phyloP scores from a whole-genome alignment of 805 yeast species.

The Candida vartiovaarae region DNA sequence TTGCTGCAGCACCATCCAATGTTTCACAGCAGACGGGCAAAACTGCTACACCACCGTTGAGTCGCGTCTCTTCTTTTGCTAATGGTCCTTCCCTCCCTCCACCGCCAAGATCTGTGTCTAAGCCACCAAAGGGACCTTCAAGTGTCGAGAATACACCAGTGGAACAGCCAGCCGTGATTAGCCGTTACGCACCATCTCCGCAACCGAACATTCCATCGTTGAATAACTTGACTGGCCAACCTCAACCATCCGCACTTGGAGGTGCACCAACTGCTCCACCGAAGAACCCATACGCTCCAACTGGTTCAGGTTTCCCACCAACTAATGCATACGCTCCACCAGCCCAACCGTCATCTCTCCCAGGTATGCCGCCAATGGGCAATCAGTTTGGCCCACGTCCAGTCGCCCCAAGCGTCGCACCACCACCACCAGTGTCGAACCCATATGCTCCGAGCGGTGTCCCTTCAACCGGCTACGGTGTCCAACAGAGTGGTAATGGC shows the following conservation, averaged over 20 bases:
- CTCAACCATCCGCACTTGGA: constrained; percentile 28
- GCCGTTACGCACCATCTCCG: constrained; percentile 28
- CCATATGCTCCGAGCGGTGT: constrained; percentile 33
- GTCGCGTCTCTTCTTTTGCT: constrained; percentile 21
- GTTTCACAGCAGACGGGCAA: constrained; percentile 16
- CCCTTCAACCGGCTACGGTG: constrained; percentile 28
- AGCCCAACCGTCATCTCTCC: constrained; percentile 2
- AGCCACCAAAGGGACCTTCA: constrained; percentile 15
- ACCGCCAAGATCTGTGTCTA: constrained; percentile 29
- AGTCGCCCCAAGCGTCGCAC: background rate
- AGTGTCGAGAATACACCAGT: constrained; percentile 14
- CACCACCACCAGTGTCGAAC: constrained; percentile 26
- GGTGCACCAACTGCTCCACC: constrained; percentile 15
- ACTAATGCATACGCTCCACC: constrained; percentile 28
- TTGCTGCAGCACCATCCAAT: constrained; percentile 36
- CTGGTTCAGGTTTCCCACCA: constrained; percentile 15
- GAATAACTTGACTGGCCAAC: constrained; percentile 4
- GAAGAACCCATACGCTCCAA: constrained; percentile 32
- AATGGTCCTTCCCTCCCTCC: constrained; percentile 25
- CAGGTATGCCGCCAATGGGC: background rate
- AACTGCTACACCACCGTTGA: constrained; percentile 18
- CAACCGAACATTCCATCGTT: constrained; percentile 12
- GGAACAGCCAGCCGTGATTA: constrained; percentile 12
- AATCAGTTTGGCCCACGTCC: constrained; percentile 28
- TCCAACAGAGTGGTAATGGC: constrained; percentile 19